Evolutionary conservation across 148 eudicot genomes (phyloP), one percentile per base, ranked within the genome.

Genomic region (Heliamphora exappendiculata): DNA sequence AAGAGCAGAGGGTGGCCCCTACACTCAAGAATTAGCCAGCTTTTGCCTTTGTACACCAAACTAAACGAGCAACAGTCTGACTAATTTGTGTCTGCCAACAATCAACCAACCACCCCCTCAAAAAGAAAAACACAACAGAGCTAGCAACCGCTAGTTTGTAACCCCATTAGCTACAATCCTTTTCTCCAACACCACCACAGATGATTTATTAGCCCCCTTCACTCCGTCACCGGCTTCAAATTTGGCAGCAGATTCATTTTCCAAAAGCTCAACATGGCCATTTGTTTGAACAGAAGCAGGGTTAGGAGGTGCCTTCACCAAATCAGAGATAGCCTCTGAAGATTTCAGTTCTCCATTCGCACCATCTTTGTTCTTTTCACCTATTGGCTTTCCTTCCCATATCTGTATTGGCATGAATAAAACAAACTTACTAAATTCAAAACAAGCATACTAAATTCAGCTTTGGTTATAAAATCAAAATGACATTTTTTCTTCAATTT

Each of bases 341-440:
- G 67, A 62, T 62, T 62, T 62, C 41, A 33, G 67, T 31, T 62
- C 67, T 39, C 67, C 39, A 62, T 62, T n/a, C n/a, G n/a, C n/a
- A n/a, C n/a, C n/a, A n/a, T n/a, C n/a, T n/a, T n/a, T n/a, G n/a
- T n/a, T n/a, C n/a, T n/a, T 33, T 31, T 62, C 67, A 62, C 6
- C 67, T 29, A 39, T 29, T 14, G 39, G 5, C 67, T 62, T 62
- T 31, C 67, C 67, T 62, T 62, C 67, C 41, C 67, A 62, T 62
- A 17, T 39, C 67, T 62, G 67, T 33, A 62, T 60, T 62, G 67
- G 64, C 33, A 62, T 31, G 16, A 33, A 31, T 6, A 5, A 62
- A 62, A n/a, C 41, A 62, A 31, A 28, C 4, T 29, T 9, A 16
- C 8, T 60, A 60, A 60, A 29, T 60, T 60, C 66, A 29, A 62